Base-by-base conservation (phyloP, 208 protist species). In the Leishmania guyanensis region DNA sequence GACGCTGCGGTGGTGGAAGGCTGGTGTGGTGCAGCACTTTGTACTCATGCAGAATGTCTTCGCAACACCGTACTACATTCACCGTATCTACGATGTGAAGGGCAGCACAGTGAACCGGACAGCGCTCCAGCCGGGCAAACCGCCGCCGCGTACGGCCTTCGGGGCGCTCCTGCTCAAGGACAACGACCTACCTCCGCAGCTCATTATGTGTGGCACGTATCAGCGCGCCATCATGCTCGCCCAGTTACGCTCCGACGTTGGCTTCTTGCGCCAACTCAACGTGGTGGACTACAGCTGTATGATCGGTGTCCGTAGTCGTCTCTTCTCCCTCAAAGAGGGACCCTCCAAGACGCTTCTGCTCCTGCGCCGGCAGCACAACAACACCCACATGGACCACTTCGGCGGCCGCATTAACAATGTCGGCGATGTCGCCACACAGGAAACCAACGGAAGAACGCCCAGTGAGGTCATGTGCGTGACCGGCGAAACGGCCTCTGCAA, bases 21-120 rank as follows among this genome's bases (percentile, higher is more conserved):
- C 80, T 12, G 86, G 88, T 5, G 82, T 84, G 58, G 87, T 81
- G 65, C 86, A 91, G 75, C 88, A 88, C 66, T 98, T 97, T 81
- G 90, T 98, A n/a, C 83, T 98, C 14, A 99, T 98, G 95, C 93
- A 96, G 70, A 99, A 98, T 89, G 92, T 99, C 16, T 98, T 98
- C 75, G 82, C 84, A 33, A 97, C 96, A 14, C 81, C 81, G 10
- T 90, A 95, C 81, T 97, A 95, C 87, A 98, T 99, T 65, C 88
- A 98, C 81, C 89, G 92, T 48, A 93, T 94, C 71, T 98, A 97
- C 80, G 96, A 98, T 87, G 84, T 98, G 14, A 99, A 98, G 86
- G 97, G 97, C 64, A 98, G 93, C 77, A 94, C 92, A 17, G 91
- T 96, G 33, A 93, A 93, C 14, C 88, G 95, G 8, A 90, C 86